A percentile compares a stretch with the other conserved stretches of the same genome.
Evolutionary conservation across 2,329 filamentous ascomycete genomes (phyloP).

Genomic region (Phaeoacremonium minimum): DNA sequence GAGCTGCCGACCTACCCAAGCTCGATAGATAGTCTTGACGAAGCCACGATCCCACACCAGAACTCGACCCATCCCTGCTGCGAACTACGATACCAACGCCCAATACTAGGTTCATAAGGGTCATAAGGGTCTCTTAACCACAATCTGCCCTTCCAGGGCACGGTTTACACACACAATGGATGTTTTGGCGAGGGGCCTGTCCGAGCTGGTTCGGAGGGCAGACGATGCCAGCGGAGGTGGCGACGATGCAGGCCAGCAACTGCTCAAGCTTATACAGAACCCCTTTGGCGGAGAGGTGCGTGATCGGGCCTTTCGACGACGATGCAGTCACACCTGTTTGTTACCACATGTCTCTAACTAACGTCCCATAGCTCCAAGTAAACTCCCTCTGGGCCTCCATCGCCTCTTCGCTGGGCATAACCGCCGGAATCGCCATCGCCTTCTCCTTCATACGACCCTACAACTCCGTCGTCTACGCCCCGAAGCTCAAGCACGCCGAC

Average conservation of each 20-base stretch:
- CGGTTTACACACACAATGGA: constrained; percentile 6
- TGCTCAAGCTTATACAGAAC: constrained; percentile 43
- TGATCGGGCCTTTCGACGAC: too few species aligned
- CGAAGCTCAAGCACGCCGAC: constrained; percentile 88
- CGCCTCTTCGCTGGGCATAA: constrained; percentile 73
- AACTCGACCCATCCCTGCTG: too few species aligned
- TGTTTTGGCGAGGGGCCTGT: not conserved
- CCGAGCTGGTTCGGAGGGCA: constrained; percentile 9
- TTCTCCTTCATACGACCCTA: constrained; percentile 91
- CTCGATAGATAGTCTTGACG: too few species aligned
- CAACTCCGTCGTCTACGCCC: constrained; percentile 89
- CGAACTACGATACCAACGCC: too few species aligned
- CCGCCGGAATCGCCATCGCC: constrained; percentile 65
- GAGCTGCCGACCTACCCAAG: too few species aligned
- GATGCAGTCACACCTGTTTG: too few species aligned
- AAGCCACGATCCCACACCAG: too few species aligned
- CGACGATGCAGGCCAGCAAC: constrained; percentile 31
- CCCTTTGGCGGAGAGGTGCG: constrained; percentile 45
- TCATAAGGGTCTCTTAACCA: too few species aligned
- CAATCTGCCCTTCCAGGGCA: too few species aligned
- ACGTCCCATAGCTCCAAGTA: constrained; percentile 32
- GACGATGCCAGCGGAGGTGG: constrained; percentile 5
- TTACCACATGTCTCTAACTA: constrained; percentile 7
- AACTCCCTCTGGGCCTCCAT: constrained; percentile 74
- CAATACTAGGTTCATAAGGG: too few species aligned